Evolutionary conservation across 371 early-diverging fungal species (phyloP).

Genomic region (Dichotomocladium elegans): DNA sequence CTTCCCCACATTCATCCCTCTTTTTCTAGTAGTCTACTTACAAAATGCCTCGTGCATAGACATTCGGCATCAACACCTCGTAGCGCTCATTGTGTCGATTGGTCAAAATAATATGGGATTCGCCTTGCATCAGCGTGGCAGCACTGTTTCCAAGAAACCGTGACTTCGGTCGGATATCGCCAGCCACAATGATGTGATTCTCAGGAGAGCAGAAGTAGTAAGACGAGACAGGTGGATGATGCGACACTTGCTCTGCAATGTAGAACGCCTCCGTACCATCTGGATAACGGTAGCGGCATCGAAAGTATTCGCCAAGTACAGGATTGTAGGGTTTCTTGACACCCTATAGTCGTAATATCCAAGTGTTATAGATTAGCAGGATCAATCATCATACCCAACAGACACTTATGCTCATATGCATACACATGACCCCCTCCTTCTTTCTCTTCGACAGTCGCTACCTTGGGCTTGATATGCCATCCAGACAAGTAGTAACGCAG

Average conservation of each 20-base stretch:
- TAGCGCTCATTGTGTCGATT: slow-evolving; percentile 74
- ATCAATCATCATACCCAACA: no score
- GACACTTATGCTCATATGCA: neutral
- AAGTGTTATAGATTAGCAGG: neutral
- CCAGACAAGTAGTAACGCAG: slow-evolving; percentile 92
- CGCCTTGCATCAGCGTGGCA: slow-evolving; percentile 87
- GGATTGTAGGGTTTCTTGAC: slow-evolving; percentile 97
- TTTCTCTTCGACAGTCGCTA: slow-evolving; percentile 20
- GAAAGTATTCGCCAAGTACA: slow-evolving; percentile 90
- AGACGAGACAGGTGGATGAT: slow-evolving; percentile 92
- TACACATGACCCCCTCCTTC: neutral
- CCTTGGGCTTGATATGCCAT: slow-evolving; percentile 95
- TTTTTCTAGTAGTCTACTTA: slow-evolving; percentile 9
- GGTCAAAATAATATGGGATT: slow-evolving; percentile 58
- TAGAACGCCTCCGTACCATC: slow-evolving; percentile 74
- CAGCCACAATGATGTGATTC: slow-evolving; percentile 71
- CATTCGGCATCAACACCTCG: slow-evolving; percentile 81
- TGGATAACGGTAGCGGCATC: slow-evolving; percentile 66
- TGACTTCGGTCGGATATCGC: slow-evolving; percentile 87
- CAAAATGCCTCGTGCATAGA: slow-evolving; percentile 87
- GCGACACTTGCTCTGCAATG: slow-evolving; percentile 89
- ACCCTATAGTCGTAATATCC: slow-evolving; percentile 69
- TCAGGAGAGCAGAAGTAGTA: slow-evolving; percentile 82
- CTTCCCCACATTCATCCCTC: neutral
- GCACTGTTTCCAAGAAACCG: slow-evolving; percentile 93